Conservation (phyloP, 306 rosid genomes). For the Albizia julibrissin region DNA sequence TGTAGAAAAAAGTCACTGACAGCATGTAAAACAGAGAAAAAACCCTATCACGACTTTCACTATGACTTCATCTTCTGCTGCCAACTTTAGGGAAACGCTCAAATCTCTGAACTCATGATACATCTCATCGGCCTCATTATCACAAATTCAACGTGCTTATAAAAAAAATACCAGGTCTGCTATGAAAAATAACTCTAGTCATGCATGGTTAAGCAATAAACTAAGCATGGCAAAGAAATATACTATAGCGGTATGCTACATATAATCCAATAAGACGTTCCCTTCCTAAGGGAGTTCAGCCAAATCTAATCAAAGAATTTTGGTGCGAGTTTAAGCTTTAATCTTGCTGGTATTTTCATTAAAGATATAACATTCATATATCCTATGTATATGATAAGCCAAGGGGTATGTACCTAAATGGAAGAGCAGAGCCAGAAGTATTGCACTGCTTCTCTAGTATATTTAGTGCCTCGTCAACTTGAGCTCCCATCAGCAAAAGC, state of each 20-base stretch:
- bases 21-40: neutral
- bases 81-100: neutral
- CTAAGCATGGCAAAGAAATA: neutral
- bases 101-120: neutral
- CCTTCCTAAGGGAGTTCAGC: neutral
- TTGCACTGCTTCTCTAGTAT: constrained; percentile 53
- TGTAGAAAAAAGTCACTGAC: neutral
- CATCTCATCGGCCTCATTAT: neutral
- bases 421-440: constrained; percentile 48
- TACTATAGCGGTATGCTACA: neutral
- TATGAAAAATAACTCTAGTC: neutral
- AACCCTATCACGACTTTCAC: neutral
- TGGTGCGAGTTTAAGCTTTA: neutral
- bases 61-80: neutral
- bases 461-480: constrained; percentile 58
- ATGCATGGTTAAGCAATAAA: neutral
- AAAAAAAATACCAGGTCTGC: neutral
- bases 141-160: neutral
- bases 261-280: neutral
- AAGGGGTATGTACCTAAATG: constrained; percentile 55
- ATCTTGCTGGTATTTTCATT: neutral
- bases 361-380: neutral
- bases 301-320: neutral
- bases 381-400: constrained; percentile 4
- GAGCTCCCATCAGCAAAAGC: constrained; percentile 79